phyloP scores from a whole-genome alignment of 2,329 filamentous ascomycete species.

The Monilinia fructigena region DNA sequence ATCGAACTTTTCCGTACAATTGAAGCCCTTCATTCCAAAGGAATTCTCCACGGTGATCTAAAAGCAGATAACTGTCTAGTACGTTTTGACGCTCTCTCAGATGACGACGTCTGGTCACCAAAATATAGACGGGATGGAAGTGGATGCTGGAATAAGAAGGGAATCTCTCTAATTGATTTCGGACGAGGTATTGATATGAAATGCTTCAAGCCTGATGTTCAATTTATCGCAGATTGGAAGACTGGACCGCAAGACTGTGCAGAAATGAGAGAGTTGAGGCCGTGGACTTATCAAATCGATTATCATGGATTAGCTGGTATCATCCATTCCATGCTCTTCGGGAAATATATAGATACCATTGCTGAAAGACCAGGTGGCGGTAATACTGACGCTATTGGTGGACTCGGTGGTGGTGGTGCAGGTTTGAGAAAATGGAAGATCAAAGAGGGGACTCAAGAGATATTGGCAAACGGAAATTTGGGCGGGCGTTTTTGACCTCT shows the following conservation, averaged over 20 bases:
- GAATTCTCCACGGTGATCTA: conserved; percentile 86
- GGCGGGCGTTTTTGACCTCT: conserved; percentile 75
- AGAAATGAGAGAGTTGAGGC: conserved; percentile 89
- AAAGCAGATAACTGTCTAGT: conserved; percentile 96
- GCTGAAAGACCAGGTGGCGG: conserved; percentile 40
- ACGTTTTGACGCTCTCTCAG: conserved; percentile 63
- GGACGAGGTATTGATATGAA: conserved; percentile 93
- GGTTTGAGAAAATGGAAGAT: conserved; percentile 68
- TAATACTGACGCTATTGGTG: conserved; percentile 49
- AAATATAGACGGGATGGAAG: conserved; percentile 73
- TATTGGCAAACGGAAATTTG: conserved; percentile 98
- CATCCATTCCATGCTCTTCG: conserved; percentile 85
- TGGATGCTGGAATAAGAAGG: conserved; percentile 76
- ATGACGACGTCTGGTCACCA: conserved; percentile 50
- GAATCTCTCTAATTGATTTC: conserved; percentile 88
- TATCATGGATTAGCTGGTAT: conserved; percentile 90
- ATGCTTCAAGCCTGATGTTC: conserved; percentile 71
- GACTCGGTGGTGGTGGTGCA: conserved; percentile 46
- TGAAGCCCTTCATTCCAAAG: conserved; percentile 77
- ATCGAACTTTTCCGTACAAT: conserved; percentile 88
- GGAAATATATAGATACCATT: conserved; percentile 86
- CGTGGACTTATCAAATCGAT: conserved; percentile 98
- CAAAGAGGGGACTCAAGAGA: conserved; percentile 78
- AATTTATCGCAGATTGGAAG: conserved; percentile 96
- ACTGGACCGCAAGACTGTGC: conserved; percentile 83